Conservation (phyloP, 1,284 basidiomycete genomes). For the Cutaneotrichosporon spelunceum region DNA sequence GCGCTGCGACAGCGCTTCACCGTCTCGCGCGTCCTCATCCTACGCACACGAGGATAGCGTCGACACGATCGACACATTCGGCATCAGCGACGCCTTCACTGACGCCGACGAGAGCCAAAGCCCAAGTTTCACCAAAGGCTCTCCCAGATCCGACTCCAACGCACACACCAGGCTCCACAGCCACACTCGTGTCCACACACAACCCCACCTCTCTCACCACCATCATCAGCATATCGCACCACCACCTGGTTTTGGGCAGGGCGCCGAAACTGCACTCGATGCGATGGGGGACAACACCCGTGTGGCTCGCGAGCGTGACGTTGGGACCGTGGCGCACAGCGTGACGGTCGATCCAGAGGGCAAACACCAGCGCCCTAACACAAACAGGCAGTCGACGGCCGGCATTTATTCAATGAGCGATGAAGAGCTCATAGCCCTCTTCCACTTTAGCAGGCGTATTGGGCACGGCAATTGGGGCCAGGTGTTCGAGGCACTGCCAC, state of each 20-base stretch:
- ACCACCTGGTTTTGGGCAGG: not conserved
- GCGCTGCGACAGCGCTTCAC: not conserved
- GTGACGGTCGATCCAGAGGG: not conserved
- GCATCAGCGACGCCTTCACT: not conserved
- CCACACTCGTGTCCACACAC: not conserved
- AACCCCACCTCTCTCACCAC: not conserved
- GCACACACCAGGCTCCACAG: not conserved
- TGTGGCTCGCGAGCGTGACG: slow-evolving; percentile 1
- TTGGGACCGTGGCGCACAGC: not conserved
- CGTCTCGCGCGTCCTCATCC: not conserved
- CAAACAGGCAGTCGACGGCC: slow-evolving; percentile 1
- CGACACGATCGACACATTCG: not conserved
- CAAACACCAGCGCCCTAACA: not conserved
- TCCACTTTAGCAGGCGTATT: slow-evolving; percentile 43
- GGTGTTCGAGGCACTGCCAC: not conserved
- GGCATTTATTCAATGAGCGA: slow-evolving; percentile 35
- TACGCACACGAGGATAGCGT: not conserved
- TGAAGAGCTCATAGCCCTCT: slow-evolving; percentile 38
- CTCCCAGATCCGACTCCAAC: not conserved
- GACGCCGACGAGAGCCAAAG: slow-evolving; percentile 1
- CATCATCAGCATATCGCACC: not conserved
- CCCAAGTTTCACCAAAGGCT: not conserved
- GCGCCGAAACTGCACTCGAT: not conserved
- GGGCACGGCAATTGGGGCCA: slow-evolving; percentile 52
- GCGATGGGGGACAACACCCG: not conserved